Conservation (phyloP, 2,329 filamentous ascomycete genomes). For the Epicoccum sorghinum region DNA sequence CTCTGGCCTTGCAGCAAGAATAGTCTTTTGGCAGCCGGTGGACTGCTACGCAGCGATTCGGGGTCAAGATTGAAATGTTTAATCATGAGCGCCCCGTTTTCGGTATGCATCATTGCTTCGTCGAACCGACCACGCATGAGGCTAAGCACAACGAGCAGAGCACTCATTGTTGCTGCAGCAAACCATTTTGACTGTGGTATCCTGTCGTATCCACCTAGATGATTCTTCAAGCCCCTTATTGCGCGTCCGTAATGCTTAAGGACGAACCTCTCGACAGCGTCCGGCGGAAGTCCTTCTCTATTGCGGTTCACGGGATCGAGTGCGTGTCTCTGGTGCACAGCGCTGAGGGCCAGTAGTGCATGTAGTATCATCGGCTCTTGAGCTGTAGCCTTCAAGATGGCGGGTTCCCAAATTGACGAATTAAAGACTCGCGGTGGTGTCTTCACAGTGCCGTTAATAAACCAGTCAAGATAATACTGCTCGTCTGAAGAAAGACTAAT, state of each 20-base stretch:
- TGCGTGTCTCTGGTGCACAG: constrained; percentile 10
- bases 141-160: constrained; percentile 4
- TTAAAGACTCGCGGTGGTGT: constrained; percentile 13
- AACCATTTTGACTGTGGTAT: background rate
- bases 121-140: constrained; percentile 9
- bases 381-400: constrained; percentile 8
- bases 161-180: constrained; percentile 3
- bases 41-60: background rate
- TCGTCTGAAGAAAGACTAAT: constrained; percentile 5
- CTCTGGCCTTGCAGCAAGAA: constrained; percentile 10
- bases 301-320: constrained; percentile 3
- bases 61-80: background rate
- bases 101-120: constrained; percentile 5
- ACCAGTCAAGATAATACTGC: constrained; percentile 18
- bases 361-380: constrained; percentile 13
- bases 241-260: constrained; percentile 10
- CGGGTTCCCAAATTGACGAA: constrained; percentile 15
- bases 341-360: constrained; percentile 11
- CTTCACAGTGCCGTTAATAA: constrained; percentile 12
- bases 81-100: background rate
- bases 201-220: background rate
- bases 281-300: constrained; percentile 4
- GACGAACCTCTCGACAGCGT: constrained; percentile 6
- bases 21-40: background rate
- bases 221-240: constrained; percentile 2